A percentile compares a stretch with the other conserved stretches of the same genome.
Conservation (phyloP, 2,329 filamentous ascomycete species). For the Ciborinia camelliae region DNA sequence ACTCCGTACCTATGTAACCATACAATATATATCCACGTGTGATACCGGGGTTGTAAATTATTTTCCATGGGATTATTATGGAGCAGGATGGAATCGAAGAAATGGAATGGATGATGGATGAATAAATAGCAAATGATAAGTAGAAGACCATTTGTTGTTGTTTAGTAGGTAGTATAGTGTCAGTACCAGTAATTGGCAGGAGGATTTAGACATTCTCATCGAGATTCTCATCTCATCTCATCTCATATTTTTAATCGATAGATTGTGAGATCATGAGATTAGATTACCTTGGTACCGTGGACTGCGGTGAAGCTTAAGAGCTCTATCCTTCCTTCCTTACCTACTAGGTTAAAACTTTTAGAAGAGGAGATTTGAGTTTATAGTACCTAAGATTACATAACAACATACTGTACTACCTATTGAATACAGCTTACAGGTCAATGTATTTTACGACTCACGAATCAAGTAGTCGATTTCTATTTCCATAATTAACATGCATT, state of each 20-base stretch:
- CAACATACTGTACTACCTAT: too few relatives aligned
- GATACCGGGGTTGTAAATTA: background rate
- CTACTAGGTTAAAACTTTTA: too few relatives aligned
- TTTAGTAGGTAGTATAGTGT: too few relatives aligned
- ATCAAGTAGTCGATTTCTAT: too few relatives aligned
- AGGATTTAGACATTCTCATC: too few relatives aligned
- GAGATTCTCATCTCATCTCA: background rate
- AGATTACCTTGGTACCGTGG: too few relatives aligned
- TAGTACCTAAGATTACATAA: too few relatives aligned
- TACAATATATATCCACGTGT: constrained; percentile 5
- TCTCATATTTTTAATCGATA: background rate
- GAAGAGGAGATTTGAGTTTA: background rate
- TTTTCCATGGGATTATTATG: too few relatives aligned
- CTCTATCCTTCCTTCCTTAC: background rate
- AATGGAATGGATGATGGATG: too few relatives aligned
- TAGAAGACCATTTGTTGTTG: background rate
- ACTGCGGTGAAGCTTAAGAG: too few relatives aligned
- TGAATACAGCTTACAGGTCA: too few relatives aligned
- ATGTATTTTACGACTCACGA: too few relatives aligned
- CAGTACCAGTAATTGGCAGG: background rate
- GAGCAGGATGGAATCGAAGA: background rate
- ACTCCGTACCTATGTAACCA: background rate
- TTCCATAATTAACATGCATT: background rate
- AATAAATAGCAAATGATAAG: background rate
- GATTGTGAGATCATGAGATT: background rate